These are phyloP conservation scores for Apiospora kogelbergensis DNA, from an alignment of 2,329 filamentous ascomycete genomes.

Conservation along the genomic window DNA sequence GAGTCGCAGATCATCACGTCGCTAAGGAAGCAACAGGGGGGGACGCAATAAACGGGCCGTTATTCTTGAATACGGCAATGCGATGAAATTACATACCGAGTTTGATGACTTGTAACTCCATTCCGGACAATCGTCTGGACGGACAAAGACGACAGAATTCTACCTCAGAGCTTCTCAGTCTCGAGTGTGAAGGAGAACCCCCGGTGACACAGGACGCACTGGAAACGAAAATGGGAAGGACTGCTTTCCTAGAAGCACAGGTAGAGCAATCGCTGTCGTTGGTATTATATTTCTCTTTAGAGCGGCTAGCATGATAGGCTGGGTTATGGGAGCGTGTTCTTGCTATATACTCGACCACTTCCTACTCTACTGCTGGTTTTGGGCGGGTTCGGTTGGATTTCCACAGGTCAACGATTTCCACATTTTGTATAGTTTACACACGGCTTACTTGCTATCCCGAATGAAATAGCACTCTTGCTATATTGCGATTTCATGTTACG, in stretches of 20 bases:
- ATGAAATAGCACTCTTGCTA: background rate
- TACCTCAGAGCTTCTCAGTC: background rate
- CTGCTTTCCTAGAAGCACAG: background rate
- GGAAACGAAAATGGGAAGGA: background rate
- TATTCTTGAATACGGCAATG: background rate
- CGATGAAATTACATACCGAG: background rate
- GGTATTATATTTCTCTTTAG: background rate
- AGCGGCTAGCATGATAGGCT: background rate
- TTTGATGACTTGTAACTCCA: background rate
- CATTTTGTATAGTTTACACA: background rate
- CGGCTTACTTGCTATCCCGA: background rate
- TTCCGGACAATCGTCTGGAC: background rate
- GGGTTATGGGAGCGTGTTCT: background rate
- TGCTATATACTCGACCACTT: background rate
- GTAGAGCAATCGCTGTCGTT: conserved; percentile 5
- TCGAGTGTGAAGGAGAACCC: conserved; percentile 1
- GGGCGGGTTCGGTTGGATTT: background rate
- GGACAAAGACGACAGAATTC: conserved; percentile 11
- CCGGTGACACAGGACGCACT: conserved; percentile 6
- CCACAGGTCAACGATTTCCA: background rate
- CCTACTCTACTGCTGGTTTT: background rate
- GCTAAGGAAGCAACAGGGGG: background rate
- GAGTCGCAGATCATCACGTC: conserved; percentile 11
- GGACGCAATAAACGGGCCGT: background rate
- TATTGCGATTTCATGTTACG: background rate